These are phyloP conservation scores for Fusarium xylarioides DNA, from an alignment of 2,329 filamentous ascomycete species.

Conservation along the genomic window DNA sequence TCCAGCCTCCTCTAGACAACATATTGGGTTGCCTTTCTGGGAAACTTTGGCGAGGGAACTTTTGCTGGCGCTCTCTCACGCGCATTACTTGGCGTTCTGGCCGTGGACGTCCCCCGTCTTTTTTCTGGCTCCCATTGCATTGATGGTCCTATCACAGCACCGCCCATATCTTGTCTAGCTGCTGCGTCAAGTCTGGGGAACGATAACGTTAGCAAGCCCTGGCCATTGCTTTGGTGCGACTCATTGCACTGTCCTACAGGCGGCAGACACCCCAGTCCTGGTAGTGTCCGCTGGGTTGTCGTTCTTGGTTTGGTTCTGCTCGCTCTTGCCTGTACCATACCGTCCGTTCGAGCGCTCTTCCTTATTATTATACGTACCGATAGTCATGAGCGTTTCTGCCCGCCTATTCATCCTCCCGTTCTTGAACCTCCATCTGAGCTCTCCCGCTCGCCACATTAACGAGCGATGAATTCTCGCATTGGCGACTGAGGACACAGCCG, in stretches of 20 bases:
- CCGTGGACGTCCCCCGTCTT: conserved; percentile 35
- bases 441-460: conserved; percentile 45
- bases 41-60: conserved; percentile 52
- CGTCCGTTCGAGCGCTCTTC: conserved; percentile 16
- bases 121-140: conserved; percentile 31
- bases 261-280: conserved; percentile 26
- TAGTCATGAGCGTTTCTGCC: conserved; percentile 51
- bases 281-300: conserved; percentile 18
- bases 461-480: conserved; percentile 51
- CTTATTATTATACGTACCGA: conserved; percentile 42
- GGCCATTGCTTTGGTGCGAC: conserved; percentile 36
- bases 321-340: conserved; percentile 24
- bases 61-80: conserved; percentile 51
- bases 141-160: conserved; percentile 42
- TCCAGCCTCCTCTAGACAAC: conserved; percentile 41
- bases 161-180: conserved; percentile 42
- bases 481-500: conserved; percentile 48
- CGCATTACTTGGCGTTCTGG: conserved; percentile 48
- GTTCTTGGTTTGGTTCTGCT: conserved; percentile 25
- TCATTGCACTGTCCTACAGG: conserved; percentile 26
- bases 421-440: conserved; percentile 46
- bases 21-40: conserved; percentile 49
- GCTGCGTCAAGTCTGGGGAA: conserved; percentile 46
- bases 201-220: conserved; percentile 46
- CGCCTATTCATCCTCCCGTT: conserved; percentile 45